Base-by-base conservation (phyloP, 2,329 filamentous ascomycete species). In the Westerdykella aurantiaca region DNA sequence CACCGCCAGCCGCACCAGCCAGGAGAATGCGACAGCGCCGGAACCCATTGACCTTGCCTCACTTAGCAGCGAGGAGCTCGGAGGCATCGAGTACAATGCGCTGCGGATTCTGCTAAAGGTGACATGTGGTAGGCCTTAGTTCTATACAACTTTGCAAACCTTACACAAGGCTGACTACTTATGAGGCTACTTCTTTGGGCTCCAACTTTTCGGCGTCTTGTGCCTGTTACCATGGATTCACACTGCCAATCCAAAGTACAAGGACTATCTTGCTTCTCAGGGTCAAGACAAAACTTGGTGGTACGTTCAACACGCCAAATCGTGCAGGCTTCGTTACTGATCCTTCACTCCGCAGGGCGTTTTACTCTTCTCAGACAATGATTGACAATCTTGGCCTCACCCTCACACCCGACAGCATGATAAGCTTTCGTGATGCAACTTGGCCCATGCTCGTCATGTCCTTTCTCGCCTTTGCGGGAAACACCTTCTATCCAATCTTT, bases 401-500 rank as follows among this genome's bases (percentile, higher is more conserved):
- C 0, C 64, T 80, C 7, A 76, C 77, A 0, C 74, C 77, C 0
- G 74, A 78, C 42, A 78, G 75, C 2, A 82, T 87, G 69, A 69
- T 78, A 3, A 77, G 78, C 0, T 84, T 82, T 45, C 75, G 79
- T 45, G 69, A 56, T 0, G 55, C 58, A 22, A 60, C 64, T n/a
- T 72, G 67, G 2, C 64, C 79, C 44, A 53, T 78, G 42, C 58
- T 77, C 39, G 74, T 68, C 3, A 67, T 78, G 63, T 69, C 66
- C 3, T 62, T 73, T 12, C 51, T 78, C 2, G 75, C 75, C 2
- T 69, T 78, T 6, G 72, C 74, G 0, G 77, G 76, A 2, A 76
- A 79, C 42, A 79, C 76, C 0, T 71, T 70, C 38, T 84, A 81
- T 45, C 81, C 80, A 0, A 65, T 80, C 16, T 71, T 82, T 41